Evolutionary conservation across 164 flowering plant species (phyloP), one percentile per base, ranked within the genome.

Genomic region (Akebia trifoliata): DNA sequence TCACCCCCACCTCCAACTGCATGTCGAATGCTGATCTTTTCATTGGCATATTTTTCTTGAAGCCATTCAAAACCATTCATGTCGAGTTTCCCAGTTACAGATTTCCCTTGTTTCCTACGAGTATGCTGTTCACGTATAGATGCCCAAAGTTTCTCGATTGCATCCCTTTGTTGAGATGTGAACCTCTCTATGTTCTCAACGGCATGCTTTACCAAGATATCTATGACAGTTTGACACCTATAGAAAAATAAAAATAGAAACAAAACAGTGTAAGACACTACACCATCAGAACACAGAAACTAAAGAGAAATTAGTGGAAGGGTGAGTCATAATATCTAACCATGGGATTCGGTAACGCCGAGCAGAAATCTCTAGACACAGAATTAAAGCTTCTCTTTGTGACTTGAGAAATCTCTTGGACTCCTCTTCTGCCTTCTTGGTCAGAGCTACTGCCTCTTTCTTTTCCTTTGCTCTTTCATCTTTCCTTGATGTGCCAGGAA

Each of bases 211-310:
- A 81, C 97, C 58, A 86, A 64, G 48, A 93, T 90, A 67, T 90
- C 99, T 28, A 93, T 84, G 11, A 73, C 90, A 35, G 97, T 90
- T 65, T 93, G 97, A 70, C 96, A 85, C 99, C 97, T 93, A 76
- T 50, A 48, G 65, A 20, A 62, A 56, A 39, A 49, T 8, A 11
- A 17, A n/a, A 45, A 57, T 17, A 42, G 40, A 29, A 40, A 17
- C 2, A 31, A 6, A 38, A 21, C 8, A 20, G 14, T 36, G 15
- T 22, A 37, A 42, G 4, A 9, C 4, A 21, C 28, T 25, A 6
- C 14, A 20, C 17, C 2, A 26, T 24, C 14, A 46, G 12, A 26
- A 25, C 12, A 26, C 14, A 14, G 11, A 20, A 2, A 25, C 4
- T 29, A 32, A 29, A 52, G n/a, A 12, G 38, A 6, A 18, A 32